Conservation (phyloP, 106 monocot species). For the Phalaenopsis equestris region DNA sequence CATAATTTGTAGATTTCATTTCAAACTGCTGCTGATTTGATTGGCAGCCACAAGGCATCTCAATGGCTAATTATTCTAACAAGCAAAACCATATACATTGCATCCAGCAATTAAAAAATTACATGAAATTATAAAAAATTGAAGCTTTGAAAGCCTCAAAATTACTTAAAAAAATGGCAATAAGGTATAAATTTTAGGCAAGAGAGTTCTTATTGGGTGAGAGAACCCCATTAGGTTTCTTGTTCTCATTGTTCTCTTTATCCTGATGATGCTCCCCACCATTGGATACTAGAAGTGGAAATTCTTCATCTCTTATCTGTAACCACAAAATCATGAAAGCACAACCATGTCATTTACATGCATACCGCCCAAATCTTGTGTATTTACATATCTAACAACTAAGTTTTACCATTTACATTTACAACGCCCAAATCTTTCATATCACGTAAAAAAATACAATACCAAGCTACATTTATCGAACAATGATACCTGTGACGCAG, state of each 20-base stretch:
- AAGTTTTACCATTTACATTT: too few relatives aligned
- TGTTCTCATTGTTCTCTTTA: conserved; percentile 17
- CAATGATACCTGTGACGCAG: conserved; percentile 23
- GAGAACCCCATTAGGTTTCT: conserved; percentile 19
- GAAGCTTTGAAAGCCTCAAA: background rate
- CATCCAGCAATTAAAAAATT: background rate
- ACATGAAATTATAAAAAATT: background rate
- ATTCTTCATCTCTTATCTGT: conserved; percentile 29
- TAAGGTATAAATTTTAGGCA: background rate
- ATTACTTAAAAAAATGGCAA: background rate
- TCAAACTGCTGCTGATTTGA: too few relatives aligned
- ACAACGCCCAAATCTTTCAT: too few relatives aligned
- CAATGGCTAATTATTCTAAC: too few relatives aligned
- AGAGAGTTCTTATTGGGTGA: conserved; percentile 8
- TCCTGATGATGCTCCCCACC: background rate
- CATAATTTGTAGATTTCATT: too few relatives aligned
- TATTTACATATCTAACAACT: too few relatives aligned
- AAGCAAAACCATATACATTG: background rate
- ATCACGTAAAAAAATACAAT: too few relatives aligned
- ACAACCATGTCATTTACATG: too few relatives aligned
- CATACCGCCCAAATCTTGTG: too few relatives aligned
- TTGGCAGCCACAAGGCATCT: too few relatives aligned
- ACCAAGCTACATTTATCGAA: too few relatives aligned
- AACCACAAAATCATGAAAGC: background rate
- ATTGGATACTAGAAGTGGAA: conserved; percentile 21